Evolutionary conservation across 257 asterid species (phyloP), one percentile per base, ranked within the genome.

Genomic region (Nicotiana sylvestris): DNA sequence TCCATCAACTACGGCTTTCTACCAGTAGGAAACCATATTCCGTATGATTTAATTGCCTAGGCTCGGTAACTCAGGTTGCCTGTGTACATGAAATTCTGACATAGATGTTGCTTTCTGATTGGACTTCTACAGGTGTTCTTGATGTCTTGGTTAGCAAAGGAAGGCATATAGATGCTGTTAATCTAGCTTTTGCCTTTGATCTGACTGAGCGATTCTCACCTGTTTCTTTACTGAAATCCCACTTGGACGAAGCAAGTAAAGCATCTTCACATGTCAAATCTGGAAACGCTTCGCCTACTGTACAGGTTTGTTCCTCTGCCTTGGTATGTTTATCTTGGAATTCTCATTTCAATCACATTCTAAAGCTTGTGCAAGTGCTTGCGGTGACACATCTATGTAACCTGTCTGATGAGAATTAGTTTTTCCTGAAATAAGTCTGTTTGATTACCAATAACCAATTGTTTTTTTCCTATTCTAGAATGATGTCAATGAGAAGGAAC

Each of bases 131-230:
- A 96, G 98, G 98, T 84, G 98, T 94, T 68, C 90, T 95, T 87
- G 92, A 88, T 87, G 96, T 92, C 80, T 85, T 95, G 91, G 86
- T 92, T 74, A 95, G 87, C 90, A 94, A 86, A 83, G 98, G 99
- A 76, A 92, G 97, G 81, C 98, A 92, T 67, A 92, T 95, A 64
- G 99, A 95, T 89, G 99, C 99, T 85, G 99, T 94, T 86, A 95
- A 95, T 86, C 88, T 95, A 82, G 96, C 97, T 81, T 89, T 92
- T 89, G 94, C 97, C 46, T 95, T 94, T 85, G 98, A 91, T 85
- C 97, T 92, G 79, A 94, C 96, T 4, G 89, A 90, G 77, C 97
- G 86, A 87, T 94, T 92, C 84, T 85, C 92, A 13, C 98, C 99
- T 25, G 88, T 89, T 82, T 77, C 91, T 29, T 86, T 95, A 16